A percentile compares a stretch with the other conserved stretches of the same genome.
Evolutionary conservation across 1,284 basidiomycete species (phyloP).

Genomic region (Heterobasidion parviporum): DNA sequence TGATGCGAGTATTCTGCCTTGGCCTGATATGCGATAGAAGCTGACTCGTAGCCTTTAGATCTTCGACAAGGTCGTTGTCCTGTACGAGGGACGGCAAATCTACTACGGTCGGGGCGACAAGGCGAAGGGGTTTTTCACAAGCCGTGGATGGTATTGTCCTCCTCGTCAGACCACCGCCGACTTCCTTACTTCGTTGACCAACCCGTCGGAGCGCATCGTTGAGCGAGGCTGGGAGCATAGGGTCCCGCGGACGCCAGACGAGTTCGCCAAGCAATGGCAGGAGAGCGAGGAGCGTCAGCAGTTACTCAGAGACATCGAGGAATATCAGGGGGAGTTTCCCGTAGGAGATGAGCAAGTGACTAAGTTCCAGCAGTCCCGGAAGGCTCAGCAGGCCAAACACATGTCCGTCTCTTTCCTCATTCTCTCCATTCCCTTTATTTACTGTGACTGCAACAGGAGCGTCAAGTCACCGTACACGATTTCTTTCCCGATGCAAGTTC

Average conservation of each 20-base stretch:
- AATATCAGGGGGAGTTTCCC: slow-evolving; percentile 26
- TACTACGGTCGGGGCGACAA: slow-evolving; percentile 70
- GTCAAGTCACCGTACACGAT: slow-evolving; percentile 19
- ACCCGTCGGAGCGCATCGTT: slow-evolving; percentile 64
- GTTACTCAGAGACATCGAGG: slow-evolving; percentile 27
- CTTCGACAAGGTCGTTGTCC: slow-evolving; percentile 33
- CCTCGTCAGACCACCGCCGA: slow-evolving; percentile 71
- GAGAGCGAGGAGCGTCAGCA: slow-evolving; percentile 18
- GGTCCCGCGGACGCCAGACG: slow-evolving; percentile 53
- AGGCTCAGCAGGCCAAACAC: not conserved
- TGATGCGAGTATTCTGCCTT: slow-evolving; percentile 16
- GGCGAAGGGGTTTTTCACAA: slow-evolving; percentile 74
- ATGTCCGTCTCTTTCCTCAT: too few relatives aligned
- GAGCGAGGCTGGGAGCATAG: slow-evolving; percentile 35
- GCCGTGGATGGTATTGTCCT: slow-evolving; percentile 66
- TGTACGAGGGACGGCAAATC: slow-evolving; percentile 79
- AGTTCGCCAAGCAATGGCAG: slow-evolving; percentile 41
- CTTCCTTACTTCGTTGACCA: slow-evolving; percentile 77
- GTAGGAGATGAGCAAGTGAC: slow-evolving; percentile 25
- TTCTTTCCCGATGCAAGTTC: slow-evolving; percentile 45
- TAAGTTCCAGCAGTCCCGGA: slow-evolving; percentile 23
- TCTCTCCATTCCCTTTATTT: too few relatives aligned
- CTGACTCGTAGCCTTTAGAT: not conserved
- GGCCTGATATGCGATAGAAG: not conserved
- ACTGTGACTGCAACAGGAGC: not conserved